These are phyloP conservation scores for Wickerhamomyces sp. DNA, from an alignment of 1,139 yeast species.

Conservation along the genomic window DNA sequence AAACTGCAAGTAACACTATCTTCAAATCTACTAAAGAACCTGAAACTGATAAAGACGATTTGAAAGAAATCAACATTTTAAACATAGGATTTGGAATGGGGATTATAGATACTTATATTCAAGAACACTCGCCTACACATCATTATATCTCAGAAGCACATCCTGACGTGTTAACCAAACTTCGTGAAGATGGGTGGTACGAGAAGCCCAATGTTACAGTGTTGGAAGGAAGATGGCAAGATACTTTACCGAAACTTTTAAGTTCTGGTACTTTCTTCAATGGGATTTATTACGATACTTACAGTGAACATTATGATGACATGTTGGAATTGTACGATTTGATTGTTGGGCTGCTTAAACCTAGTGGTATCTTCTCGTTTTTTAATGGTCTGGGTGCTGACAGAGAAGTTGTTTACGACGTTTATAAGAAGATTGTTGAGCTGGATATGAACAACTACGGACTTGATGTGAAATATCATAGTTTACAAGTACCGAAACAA, in stretches of 20 bases:
- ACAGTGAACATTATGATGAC: slow-evolving; percentile 81
- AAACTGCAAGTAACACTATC: slow-evolving; percentile 67
- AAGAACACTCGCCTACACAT: slow-evolving; percentile 49
- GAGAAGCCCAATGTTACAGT: slow-evolving; percentile 67
- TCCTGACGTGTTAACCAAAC: slow-evolving; percentile 75
- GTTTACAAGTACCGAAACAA: slow-evolving; percentile 17
- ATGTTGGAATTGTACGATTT: slow-evolving; percentile 82
- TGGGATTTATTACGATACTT: slow-evolving; percentile 92
- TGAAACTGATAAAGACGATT: slow-evolving; percentile 30
- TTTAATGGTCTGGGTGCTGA: slow-evolving; percentile 98
- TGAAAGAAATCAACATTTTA: slow-evolving; percentile 46
- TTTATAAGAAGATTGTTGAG: slow-evolving; percentile 76
- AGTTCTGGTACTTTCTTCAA: slow-evolving; percentile 72
- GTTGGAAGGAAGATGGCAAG: slow-evolving; percentile 91
- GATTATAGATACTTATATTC: slow-evolving; percentile 78
- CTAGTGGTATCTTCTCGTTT: slow-evolving; percentile 79
- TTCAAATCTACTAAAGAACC: slow-evolving; percentile 35
- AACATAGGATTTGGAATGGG: slow-evolving; percentile 98
- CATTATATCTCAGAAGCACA: slow-evolving; percentile 95
- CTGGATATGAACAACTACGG: slow-evolving; percentile 81
- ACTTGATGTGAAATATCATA: slow-evolving; percentile 31
- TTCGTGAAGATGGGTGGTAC: slow-evolving; percentile 80
- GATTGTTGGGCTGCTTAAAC: slow-evolving; percentile 77
- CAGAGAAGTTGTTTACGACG: slow-evolving; percentile 82
- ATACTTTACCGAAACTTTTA: slow-evolving; percentile 59